Percentiles rank a stretch among this genome's conserved stretches.
Conservation (phyloP, 1,139 yeast genomes). For the Nakaseomyces bracarensis region DNA sequence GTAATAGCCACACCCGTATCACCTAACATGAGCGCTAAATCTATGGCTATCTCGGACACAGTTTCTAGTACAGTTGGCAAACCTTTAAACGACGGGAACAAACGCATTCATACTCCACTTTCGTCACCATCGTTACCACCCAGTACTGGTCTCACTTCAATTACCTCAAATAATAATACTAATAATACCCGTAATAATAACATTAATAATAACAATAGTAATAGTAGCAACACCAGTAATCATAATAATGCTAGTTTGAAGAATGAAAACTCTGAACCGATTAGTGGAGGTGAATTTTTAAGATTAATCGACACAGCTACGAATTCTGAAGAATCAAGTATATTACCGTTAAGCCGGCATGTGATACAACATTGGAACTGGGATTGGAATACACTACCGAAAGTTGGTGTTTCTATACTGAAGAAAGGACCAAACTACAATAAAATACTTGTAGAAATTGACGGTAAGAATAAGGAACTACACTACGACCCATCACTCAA, state of each 20-base stretch:
- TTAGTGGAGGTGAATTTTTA: not conserved
- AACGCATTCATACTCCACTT: not conserved
- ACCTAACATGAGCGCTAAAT: slow-evolving; percentile 1
- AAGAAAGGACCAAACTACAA: slow-evolving; percentile 9
- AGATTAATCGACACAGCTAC: not conserved
- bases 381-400: slow-evolving; percentile 23
- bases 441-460: slow-evolving; percentile 11
- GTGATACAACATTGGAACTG: slow-evolving; percentile 13
- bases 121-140: slow-evolving; percentile 2
- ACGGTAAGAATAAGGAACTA: slow-evolving; percentile 23
- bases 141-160: not conserved
- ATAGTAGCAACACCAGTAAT: not conserved
- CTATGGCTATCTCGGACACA: not conserved
- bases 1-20: not conserved
- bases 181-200: not conserved
- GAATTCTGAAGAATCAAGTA: not conserved
- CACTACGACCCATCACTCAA: slow-evolving; percentile 25
- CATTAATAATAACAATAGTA: not conserved
- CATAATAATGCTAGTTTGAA: not conserved
- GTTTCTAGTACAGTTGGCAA: not conserved
- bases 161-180: not conserved
- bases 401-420: slow-evolving; percentile 11
- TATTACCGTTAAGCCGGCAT: not conserved
- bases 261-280: too few relatives aligned
- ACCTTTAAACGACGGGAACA: not conserved